Base-by-base conservation (phyloP, 441 rosid species). In the Raphanus hybrid region DNA sequence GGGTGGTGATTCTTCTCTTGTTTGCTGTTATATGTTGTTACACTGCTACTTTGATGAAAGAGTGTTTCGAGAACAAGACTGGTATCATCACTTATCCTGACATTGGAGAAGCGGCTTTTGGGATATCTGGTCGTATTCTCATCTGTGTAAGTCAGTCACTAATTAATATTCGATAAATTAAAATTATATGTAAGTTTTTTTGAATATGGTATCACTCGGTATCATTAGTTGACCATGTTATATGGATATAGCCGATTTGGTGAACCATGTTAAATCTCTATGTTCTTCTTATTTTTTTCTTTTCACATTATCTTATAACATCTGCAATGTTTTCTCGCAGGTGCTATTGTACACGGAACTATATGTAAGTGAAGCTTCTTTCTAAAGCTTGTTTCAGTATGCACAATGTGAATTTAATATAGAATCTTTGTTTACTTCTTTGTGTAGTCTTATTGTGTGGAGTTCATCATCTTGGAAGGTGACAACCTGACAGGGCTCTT, bases 101-200 rank as follows among this genome's bases (percentile, higher is more conserved):
- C 70, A 83, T 94, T 55, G 98, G 97, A 58, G 90, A 94, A 85
- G 98, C 96, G 64, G 98, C 99, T 48, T 94, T 92, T 32, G 99
- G 99, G 39, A 91, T 79, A 81, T 88, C 81, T 50, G 98, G 99
- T 65, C 97, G 97, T 39, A 88, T 92, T 77, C 75, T 85, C 48
- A 79, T 88, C 57, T 90, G 93, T 64, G 99, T 92, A 80, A 86
- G 97, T 88, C 72, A 0, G 23, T n/a, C n/a, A 20, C 2, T 18
- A 18, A 18, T 18, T 18, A 18, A 18, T 18, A 18, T 18, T 18
- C 18, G 0, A 18, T 18, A 18, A 18, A 18, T 18, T 18, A n/a
- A n/a, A 18, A 18, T 18, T 18, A 18, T 18, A 18, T 18, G 18
- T 1, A 18, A 18, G 18, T 18, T 18, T 18, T 18, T 18, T 18